These are phyloP conservation scores for Globisporangium alternatum DNA, from an alignment of 352 stramenopile species.

Conservation along the genomic window DNA sequence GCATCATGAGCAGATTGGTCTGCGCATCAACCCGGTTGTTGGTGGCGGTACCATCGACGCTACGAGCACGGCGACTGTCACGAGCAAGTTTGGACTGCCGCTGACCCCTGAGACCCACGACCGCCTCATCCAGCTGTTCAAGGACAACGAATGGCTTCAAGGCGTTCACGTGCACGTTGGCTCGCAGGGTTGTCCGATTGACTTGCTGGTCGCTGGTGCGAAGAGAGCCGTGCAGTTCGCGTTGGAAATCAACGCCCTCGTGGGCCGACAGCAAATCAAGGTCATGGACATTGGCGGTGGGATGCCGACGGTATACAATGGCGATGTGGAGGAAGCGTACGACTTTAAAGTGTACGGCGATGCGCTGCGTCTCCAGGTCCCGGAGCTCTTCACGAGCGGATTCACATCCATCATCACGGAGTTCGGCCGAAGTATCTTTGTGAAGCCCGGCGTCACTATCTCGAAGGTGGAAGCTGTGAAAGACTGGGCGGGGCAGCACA, in stretches of 20 bases:
- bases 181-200: constrained; percentile 82
- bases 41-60: constrained; percentile 83
- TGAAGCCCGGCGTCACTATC: constrained; percentile 85
- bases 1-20: constrained; percentile 65
- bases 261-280: constrained; percentile 60
- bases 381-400: constrained; percentile 79
- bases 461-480: constrained; percentile 90
- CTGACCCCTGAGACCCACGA: constrained; percentile 54
- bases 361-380: constrained; percentile 58
- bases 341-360: constrained; percentile 83
- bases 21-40: constrained; percentile 92
- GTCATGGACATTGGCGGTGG: constrained; percentile 92
- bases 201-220: constrained; percentile 78
- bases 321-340: constrained; percentile 57
- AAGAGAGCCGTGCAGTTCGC: constrained; percentile 77
- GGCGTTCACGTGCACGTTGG: constrained; percentile 89
- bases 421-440: constrained; percentile 86
- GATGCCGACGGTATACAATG: constrained; percentile 86
- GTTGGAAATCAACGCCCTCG: constrained; percentile 59
- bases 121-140: constrained; percentile 51
- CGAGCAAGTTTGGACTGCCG: constrained; percentile 91
- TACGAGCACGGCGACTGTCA: constrained; percentile 84
- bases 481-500: constrained; percentile 71
- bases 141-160: constrained; percentile 79
- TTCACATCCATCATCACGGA: constrained; percentile 89